Percentiles rank a stretch among this genome's conserved stretches.
phyloP scores from a whole-genome alignment of 1,284 basidiomycete species.

The Omphalotus olearius region DNA sequence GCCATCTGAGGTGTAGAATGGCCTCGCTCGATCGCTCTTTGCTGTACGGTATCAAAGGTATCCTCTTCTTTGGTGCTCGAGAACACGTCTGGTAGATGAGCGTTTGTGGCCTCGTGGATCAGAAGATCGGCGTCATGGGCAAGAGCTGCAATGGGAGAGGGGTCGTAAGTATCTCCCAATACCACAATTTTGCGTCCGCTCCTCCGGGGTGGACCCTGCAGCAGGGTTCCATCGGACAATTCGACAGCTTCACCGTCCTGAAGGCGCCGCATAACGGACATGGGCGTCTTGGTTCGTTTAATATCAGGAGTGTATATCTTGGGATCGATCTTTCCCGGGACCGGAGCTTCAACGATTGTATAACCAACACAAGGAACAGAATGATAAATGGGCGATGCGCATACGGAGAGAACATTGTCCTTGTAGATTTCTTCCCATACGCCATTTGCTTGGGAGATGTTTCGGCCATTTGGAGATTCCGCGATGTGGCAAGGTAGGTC shows the following conservation, averaged over 20 bases:
- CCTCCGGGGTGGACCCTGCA: slow-evolving; percentile 67
- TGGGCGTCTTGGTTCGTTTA: slow-evolving; percentile 68
- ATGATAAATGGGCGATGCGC: slow-evolving; percentile 81
- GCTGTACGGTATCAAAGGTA: slow-evolving; percentile 60
- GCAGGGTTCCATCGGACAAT: slow-evolving; percentile 74
- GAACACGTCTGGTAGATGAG: slow-evolving; percentile 73
- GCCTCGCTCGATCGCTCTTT: slow-evolving; percentile 72
- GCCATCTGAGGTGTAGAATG: slow-evolving; percentile 95
- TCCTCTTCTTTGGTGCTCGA: slow-evolving; percentile 50
- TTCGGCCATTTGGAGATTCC: slow-evolving; percentile 63
- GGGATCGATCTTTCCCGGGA: slow-evolving; percentile 74
- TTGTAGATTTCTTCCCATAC: slow-evolving; percentile 70
- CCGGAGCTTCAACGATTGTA: slow-evolving; percentile 72
- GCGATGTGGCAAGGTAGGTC: slow-evolving; percentile 41
- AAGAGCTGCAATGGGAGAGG: slow-evolving; percentile 56
- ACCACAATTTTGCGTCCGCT: slow-evolving; percentile 74
- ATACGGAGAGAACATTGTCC: slow-evolving; percentile 63
- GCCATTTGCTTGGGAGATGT: slow-evolving; percentile 63
- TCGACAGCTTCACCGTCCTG: slow-evolving; percentile 67
- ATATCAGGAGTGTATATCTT: slow-evolving; percentile 59
- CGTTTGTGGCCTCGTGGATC: slow-evolving; percentile 90
- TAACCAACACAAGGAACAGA: slow-evolving; percentile 83
- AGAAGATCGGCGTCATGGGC: slow-evolving; percentile 62
- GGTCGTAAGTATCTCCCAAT: slow-evolving; percentile 80
- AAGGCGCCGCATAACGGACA: slow-evolving; percentile 65